These are phyloP conservation scores for Aschersonia sp. DNA, from an alignment of 2,329 filamentous ascomycete genomes.

Conservation along the genomic window DNA sequence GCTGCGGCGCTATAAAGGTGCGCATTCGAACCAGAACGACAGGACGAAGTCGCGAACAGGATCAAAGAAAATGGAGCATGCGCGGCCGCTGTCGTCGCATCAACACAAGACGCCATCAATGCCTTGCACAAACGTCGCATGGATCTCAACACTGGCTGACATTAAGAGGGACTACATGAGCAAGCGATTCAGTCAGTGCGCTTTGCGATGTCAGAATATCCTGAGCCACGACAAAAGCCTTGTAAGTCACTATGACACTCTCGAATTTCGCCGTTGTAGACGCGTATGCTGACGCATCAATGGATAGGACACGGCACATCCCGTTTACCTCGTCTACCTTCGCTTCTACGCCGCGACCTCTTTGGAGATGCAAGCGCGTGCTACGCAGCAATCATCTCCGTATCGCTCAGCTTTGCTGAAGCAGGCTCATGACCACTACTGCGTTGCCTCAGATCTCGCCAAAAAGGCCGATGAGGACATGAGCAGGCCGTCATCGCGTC, in stretches of 20 bases:
- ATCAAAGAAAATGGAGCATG: not conserved
- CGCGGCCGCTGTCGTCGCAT: not conserved
- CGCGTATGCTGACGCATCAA: not conserved
- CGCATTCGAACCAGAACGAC: not conserved
- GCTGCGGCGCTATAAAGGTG: constrained; percentile 1
- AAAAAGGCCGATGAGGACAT: constrained; percentile 27
- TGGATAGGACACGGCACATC: constrained; percentile 25
- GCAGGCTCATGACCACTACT: constrained; percentile 38
- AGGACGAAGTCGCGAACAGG: not conserved
- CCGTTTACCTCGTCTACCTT: constrained; percentile 41
- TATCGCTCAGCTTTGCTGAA: constrained; percentile 32
- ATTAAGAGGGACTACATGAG: constrained; percentile 39
- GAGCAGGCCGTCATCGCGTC: constrained; percentile 22
- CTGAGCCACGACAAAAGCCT: constrained; percentile 30
- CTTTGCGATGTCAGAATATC: constrained; percentile 36
- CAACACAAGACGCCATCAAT: not conserved
- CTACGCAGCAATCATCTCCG: constrained; percentile 28
- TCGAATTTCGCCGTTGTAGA: not conserved
- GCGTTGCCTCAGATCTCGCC: constrained; percentile 31
- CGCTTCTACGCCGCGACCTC: constrained; percentile 49
- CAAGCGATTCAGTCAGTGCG: constrained; percentile 37
- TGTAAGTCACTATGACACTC: constrained; percentile 16
- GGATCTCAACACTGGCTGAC: constrained; percentile 34
- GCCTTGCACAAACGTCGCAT: constrained; percentile 32
- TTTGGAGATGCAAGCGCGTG: constrained; percentile 39